phyloP scores from a whole-genome alignment of 306 rosid species.

The Urtica urens region DNA sequence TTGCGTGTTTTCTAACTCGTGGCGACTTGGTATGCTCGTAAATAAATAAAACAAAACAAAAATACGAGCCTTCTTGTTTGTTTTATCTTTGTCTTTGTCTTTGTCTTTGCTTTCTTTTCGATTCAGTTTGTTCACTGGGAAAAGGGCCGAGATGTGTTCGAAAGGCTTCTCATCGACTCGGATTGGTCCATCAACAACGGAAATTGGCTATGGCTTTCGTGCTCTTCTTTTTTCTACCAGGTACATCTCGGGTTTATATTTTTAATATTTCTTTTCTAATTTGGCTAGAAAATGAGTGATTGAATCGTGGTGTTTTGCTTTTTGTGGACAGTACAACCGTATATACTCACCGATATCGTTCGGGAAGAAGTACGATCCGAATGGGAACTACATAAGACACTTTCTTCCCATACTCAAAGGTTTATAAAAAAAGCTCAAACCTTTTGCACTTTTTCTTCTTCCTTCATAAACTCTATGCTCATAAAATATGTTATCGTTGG shows the following conservation, averaged over 20 bases:
- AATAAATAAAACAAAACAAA: too few species aligned
- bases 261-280: conserved; percentile 6
- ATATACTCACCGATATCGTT: conserved; percentile 78
- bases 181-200: conserved; percentile 96
- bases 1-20: conserved; percentile 85
- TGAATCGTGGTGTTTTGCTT: neutral
- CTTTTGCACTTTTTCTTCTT: conserved; percentile 8
- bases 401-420: conserved; percentile 80
- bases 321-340: conserved; percentile 61
- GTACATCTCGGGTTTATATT: conserved; percentile 21
- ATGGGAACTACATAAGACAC: conserved; percentile 69
- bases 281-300: conserved; percentile 2
- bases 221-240: conserved; percentile 94
- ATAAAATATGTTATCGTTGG: conserved; percentile 8
- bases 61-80: too few species aligned
- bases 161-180: conserved; percentile 89
- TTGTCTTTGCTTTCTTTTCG: conserved; percentile 4
- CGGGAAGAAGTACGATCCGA: conserved; percentile 91
- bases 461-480: conserved; percentile 8
- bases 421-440: conserved; percentile 17
- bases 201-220: conserved; percentile 95
- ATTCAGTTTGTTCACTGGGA: conserved; percentile 85
- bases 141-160: conserved; percentile 89
- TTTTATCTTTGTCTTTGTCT: neutral
- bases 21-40: conserved; percentile 70